Conservation (phyloP, 805 yeast species). For the Monosporozyma siamensis region DNA sequence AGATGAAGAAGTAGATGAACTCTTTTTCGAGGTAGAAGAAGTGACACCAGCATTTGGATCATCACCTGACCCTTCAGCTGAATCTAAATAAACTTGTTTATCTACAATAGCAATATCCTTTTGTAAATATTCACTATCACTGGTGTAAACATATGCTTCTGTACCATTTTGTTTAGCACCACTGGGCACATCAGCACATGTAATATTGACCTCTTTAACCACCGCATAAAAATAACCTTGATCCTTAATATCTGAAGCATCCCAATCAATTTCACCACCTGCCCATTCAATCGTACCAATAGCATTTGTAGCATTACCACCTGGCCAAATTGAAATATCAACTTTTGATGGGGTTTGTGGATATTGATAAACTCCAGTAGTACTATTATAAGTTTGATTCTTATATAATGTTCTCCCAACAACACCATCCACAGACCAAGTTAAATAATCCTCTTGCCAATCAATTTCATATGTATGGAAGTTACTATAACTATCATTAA, state of each 20-base stretch:
- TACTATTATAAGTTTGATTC: conserved; percentile 52
- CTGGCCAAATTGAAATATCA: conserved; percentile 73
- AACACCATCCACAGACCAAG: conserved; percentile 68
- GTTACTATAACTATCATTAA: conserved; percentile 47
- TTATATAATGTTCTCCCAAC: conserved; percentile 55
- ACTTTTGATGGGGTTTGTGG: conserved; percentile 73
- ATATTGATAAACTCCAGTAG: conserved; percentile 45
- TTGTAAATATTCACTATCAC: conserved; percentile 36
- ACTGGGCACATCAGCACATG: conserved; percentile 66
- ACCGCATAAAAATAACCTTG: conserved; percentile 77
- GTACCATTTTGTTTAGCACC: conserved; percentile 39
- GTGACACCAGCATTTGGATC: conserved; percentile 35
- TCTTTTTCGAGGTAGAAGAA: conserved; percentile 2
- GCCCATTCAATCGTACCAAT: conserved; percentile 73
- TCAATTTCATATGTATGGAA: conserved; percentile 72
- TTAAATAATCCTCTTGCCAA: conserved; percentile 65
- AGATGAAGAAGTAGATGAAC: neutral
- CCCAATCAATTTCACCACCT: conserved; percentile 83
- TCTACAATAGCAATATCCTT: conserved; percentile 52
- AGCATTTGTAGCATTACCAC: conserved; percentile 47
- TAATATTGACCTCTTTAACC: conserved; percentile 49
- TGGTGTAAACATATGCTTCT: conserved; percentile 46
- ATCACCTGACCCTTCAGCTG: conserved; percentile 56
- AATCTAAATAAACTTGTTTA: conserved; percentile 49
- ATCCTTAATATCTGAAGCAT: conserved; percentile 57